Percentiles rank a stretch among this genome's conserved stretches.
Evolutionary conservation across 2,329 filamentous ascomycete genomes (phyloP).

Genomic region (Pseudocercospora ulei): DNA sequence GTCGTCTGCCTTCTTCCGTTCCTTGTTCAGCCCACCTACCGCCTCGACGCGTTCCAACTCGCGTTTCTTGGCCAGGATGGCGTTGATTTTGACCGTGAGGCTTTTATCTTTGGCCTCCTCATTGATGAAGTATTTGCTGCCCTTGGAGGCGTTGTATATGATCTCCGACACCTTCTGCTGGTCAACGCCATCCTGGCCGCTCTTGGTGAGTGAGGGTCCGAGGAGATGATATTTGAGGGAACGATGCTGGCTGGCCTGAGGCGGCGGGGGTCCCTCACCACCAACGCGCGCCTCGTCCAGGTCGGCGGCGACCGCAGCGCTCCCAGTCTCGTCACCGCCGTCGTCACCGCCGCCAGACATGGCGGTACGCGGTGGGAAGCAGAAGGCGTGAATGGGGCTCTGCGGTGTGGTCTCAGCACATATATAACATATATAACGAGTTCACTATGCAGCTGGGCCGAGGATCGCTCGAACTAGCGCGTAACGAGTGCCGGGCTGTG

Average conservation of each 20-base stretch:
- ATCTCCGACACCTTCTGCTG: slow-evolving; percentile 90
- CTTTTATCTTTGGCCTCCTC: slow-evolving; percentile 74
- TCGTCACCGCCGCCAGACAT: not conserved
- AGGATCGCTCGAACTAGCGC: too few species aligned
- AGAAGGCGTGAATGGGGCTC: not conserved
- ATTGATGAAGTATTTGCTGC: slow-evolving; percentile 89
- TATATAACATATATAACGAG: too few species aligned
- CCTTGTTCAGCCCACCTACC: slow-evolving; percentile 48
- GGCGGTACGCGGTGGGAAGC: not conserved
- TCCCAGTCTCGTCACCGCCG: too few species aligned
- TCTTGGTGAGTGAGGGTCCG: slow-evolving; percentile 85
- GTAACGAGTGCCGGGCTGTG: too few species aligned
- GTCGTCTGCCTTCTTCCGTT: slow-evolving; percentile 68
- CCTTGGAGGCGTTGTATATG: slow-evolving; percentile 93
- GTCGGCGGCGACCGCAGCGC: slow-evolving; percentile 4
- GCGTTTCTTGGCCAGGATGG: slow-evolving; percentile 64
- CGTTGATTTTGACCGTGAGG: slow-evolving; percentile 75
- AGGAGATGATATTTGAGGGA: slow-evolving; percentile 83
- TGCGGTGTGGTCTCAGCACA: too few species aligned
- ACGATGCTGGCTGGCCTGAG: slow-evolving; percentile 40
- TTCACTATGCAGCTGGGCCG: too few species aligned
- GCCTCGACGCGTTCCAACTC: slow-evolving; percentile 63
- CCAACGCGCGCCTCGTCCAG: not conserved
- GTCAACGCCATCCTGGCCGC: slow-evolving; percentile 86
- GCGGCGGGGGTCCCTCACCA: slow-evolving; percentile 8